phyloP scores from a whole-genome alignment of 805 yeast genomes.

The Pichia scutulata region DNA sequence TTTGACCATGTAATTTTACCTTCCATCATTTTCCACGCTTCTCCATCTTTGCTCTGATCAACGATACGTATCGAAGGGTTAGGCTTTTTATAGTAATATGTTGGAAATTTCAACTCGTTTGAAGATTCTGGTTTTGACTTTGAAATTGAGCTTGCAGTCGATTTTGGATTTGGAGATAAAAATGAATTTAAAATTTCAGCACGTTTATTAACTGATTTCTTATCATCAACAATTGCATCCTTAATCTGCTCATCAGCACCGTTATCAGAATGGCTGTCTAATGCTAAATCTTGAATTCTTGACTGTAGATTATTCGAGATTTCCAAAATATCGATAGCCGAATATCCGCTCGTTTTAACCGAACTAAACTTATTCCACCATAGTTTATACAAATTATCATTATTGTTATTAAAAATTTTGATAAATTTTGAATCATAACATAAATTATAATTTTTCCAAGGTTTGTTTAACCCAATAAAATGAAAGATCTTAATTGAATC shows the following conservation, averaged over 20 bases:
- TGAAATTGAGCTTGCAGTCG: no score
- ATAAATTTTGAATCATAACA: slow-evolving; percentile 8
- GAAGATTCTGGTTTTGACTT: background rate
- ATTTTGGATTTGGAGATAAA: slow-evolving; percentile 1
- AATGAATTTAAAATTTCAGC: slow-evolving; percentile 4
- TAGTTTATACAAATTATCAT: slow-evolving; percentile 17
- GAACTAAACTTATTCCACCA: slow-evolving; percentile 27
- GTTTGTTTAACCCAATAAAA: slow-evolving; percentile 59
- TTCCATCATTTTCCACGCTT: slow-evolving; percentile 27
- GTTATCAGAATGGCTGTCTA: background rate
- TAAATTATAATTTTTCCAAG: slow-evolving; percentile 20
- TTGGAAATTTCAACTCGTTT: slow-evolving; percentile 15
- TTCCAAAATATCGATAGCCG: slow-evolving; percentile 16
- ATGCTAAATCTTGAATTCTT: background rate
- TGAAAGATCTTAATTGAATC: slow-evolving; percentile 46
- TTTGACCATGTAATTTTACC: slow-evolving; percentile 14
- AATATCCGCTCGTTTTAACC: slow-evolving; percentile 10
- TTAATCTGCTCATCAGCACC: background rate
- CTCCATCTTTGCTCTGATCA: slow-evolving; percentile 23
- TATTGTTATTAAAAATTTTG: slow-evolving; percentile 13
- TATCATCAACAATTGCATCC: background rate
- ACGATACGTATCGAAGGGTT: slow-evolving; percentile 4
- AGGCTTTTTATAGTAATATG: slow-evolving; percentile 18
- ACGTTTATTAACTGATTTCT: background rate
- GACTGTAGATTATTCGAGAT: slow-evolving; percentile 20